phyloP scores from a whole-genome alignment of 495 filamentous ascomycete species.

The Gamarada debralockiae region DNA sequence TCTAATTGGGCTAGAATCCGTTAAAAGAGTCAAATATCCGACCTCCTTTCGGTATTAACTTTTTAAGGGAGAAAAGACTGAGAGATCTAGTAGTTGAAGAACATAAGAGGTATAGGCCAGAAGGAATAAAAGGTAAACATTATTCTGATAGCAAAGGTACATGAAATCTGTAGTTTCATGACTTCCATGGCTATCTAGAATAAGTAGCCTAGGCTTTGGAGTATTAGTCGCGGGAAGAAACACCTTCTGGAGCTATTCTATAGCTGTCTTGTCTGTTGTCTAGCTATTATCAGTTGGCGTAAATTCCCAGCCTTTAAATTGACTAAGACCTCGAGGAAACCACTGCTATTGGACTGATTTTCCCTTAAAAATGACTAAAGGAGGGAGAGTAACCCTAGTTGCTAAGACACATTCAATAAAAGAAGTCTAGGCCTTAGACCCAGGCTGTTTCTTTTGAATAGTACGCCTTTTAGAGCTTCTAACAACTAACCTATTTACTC shows the following conservation, averaged over 20 bases:
- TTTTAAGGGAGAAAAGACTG: background rate
- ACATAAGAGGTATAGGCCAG: background rate
- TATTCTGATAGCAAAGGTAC: background rate
- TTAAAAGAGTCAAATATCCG: background rate
- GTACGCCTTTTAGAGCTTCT: background rate
- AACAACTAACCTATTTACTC: too few relatives aligned
- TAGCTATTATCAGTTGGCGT: background rate
- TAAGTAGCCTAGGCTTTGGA: background rate
- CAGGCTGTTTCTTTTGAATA: constrained; percentile 7
- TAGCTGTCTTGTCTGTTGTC: background rate
- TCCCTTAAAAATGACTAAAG: constrained; percentile 1
- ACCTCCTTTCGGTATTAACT: background rate
- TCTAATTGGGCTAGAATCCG: background rate
- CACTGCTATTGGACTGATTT: constrained; percentile 2
- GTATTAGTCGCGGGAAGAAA: background rate
- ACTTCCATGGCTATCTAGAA: background rate
- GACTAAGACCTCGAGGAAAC: background rate
- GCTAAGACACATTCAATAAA: constrained; percentile 3
- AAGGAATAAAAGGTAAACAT: background rate
- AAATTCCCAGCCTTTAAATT: background rate
- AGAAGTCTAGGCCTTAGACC: background rate
- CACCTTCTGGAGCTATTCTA: background rate
- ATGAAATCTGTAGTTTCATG: too few relatives aligned
- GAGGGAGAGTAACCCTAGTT: background rate
- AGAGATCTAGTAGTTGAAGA: background rate